Evolutionary conservation across 2,329 filamentous ascomycete genomes (phyloP), one percentile per base, ranked within the genome.

Genomic region (Coniochaeta hoffmannii): DNA sequence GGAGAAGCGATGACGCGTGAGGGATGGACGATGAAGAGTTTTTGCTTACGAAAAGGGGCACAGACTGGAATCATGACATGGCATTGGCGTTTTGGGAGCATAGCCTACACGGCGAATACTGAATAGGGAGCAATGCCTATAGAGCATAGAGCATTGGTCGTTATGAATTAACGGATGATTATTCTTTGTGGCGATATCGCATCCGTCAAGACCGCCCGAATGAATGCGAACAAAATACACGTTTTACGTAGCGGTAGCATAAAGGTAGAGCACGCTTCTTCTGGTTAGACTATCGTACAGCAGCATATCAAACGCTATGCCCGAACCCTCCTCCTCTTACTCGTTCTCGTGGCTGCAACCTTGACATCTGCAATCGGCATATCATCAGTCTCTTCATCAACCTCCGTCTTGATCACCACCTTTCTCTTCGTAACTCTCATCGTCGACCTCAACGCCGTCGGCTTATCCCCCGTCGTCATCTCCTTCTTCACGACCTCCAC

Each of bases 401-500:
- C 28, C 3, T 32, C 28, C 49, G 41, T n/a, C 41, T 28, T 28
- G n/a, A 28, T 22, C 17, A 41, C 36, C 36, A 12, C 12, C 17
- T 41, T 41, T 10, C 36, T 19, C 17, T 41, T 41, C 36, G 17
- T 41, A 11, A 41, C 24, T 28, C 44, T 50, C 7, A 11, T 50
- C 24, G 4, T 15, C 44, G 24, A 28, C 44, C n/a, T 30, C 2
- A n/a, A 5, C 12, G 3, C 12, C 24, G n/a, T 3, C 3, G 44
- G 9, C 4, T 5, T 12, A 28, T 30, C n/a, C 44, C n/a, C 44
- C 8, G n/a, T n/a, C 32, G 10, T 35, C 32, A 35, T 53, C 50
- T 67, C 60, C 8, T 56, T 17, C 53, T 66, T 63, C 22, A 52
- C 52, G 15, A 50, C 35, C 44, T 32, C 46, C n/a, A 36, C 24